Base-by-base conservation (phyloP, 805 yeast genomes). In the Yarrowia deformans region DNA sequence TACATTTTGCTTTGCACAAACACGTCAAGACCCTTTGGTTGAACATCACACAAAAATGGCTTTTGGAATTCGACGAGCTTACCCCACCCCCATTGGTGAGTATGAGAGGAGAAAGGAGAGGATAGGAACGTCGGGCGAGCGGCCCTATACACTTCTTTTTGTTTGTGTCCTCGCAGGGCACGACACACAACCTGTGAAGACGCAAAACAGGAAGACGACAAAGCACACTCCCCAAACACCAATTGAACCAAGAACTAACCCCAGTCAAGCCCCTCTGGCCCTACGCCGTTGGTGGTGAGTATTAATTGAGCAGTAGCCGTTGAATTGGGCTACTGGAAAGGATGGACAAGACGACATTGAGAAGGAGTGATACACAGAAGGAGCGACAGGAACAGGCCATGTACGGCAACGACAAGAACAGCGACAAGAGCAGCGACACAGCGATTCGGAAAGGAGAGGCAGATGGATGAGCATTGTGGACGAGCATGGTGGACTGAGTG, bases 181-280 rank as follows among this genome's bases (percentile, higher is more conserved):
- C 29, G 29, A 23, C 29, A 23, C 29, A 23, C 29, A 23, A 23
- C 29, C 29, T 23, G 29, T 49, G 40, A n/a, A 34, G 29, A 50
- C 39, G 34, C 40, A 3, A 10, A n/a, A 52, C 40, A 4, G 29
- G 29, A 39, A 12, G 42, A 13, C 42, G 16, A 10, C 16, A 12
- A 14, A 32, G 12, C 10, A 34, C 35, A 39, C 14, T 13, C 6
- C 29, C 29, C 18, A 32, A 32, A 6, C 39, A 5, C 39, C 61
- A 56, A 34, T 29, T 42, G 48, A n/a, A 23, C 29, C 37, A 10
- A 56, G 13, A 40, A 64, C 68, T 64, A 69, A 55, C 67, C 50
- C 29, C 77, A 73, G 81, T 86, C 76, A 91, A 90, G 81, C 87
- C 87, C 79, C 88, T 85, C 86, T 91, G 97, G 97, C 97, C 97